Conservation (phyloP, 306 rosid genomes). For the Gleditsia sinensis region DNA sequence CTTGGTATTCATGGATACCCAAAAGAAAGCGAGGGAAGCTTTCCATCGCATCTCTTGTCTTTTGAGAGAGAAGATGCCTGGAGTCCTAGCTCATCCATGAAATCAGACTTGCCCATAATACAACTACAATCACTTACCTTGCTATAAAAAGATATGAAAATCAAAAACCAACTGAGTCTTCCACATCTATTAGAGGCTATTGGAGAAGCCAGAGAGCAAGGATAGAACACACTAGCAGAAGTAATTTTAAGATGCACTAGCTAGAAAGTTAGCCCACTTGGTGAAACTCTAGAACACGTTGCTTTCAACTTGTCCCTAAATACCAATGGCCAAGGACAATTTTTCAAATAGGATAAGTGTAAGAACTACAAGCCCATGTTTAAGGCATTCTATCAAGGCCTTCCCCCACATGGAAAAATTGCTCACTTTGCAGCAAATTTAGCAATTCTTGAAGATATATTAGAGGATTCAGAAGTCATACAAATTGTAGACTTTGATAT, state of each 20-base stretch:
- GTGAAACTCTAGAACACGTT: conserved; percentile 52
- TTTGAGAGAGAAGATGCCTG: conserved; percentile 26
- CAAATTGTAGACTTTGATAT: conserved; percentile 53
- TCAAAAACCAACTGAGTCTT: no score
- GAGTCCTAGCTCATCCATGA: conserved; percentile 42
- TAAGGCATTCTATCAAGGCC: no score
- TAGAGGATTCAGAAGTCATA: conserved; percentile 44
- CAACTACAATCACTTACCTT: conserved; percentile 41
- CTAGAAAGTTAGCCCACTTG: conserved; percentile 51
- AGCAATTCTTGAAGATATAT: conserved; percentile 49
- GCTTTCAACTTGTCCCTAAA: conserved; percentile 50
- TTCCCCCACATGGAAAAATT: conserved; percentile 48
- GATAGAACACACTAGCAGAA: conserved; percentile 40
- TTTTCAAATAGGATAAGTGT: no score
- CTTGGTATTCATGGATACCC: conserved; percentile 6
- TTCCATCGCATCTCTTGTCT: conserved; percentile 34
- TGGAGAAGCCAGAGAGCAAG: conserved; percentile 50
- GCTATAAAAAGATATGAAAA: conserved; percentile 48
- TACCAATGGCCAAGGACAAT: no score
- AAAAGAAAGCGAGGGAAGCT: conserved; percentile 48
- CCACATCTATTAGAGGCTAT: conserved; percentile 48
- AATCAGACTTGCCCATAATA: conserved; percentile 41
- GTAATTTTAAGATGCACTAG: conserved; percentile 44
- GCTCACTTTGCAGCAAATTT: conserved; percentile 56
- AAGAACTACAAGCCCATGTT: no score